Evolutionary conservation across 768 basidiomycete species (phyloP).

Genomic region (Lentinula detonsa): DNA sequence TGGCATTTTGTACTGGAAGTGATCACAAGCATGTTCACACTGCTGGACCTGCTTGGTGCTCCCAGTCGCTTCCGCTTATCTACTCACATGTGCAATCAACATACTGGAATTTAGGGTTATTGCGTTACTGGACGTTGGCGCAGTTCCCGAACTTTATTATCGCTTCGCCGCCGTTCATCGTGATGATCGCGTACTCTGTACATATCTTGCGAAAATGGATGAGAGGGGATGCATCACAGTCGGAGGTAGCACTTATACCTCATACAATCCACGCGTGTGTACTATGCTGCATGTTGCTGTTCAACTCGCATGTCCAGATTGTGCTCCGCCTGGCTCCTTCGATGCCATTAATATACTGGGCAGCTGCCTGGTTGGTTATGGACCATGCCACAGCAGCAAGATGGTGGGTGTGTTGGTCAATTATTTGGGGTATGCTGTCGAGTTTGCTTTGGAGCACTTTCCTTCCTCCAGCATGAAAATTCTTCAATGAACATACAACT

Average conservation of each 20-base stretch:
- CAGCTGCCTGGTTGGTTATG: slow-evolving; percentile 60
- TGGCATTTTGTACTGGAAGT: slow-evolving; percentile 49
- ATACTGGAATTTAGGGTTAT: slow-evolving; percentile 86
- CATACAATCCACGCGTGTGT: slow-evolving; percentile 71
- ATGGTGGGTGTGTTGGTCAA: slow-evolving; percentile 73
- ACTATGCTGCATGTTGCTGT: slow-evolving; percentile 57
- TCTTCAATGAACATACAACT: no score
- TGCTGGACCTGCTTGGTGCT: slow-evolving; percentile 53
- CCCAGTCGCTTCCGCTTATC: slow-evolving; percentile 50
- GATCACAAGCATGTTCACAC: neutral
- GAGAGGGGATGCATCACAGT: slow-evolving; percentile 23
- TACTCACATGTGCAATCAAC: slow-evolving; percentile 77
- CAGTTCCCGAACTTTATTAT: slow-evolving; percentile 90
- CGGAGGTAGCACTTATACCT: slow-evolving; percentile 44
- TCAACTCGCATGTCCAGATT: slow-evolving; percentile 86
- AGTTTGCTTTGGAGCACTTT: slow-evolving; percentile 79
- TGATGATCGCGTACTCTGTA: slow-evolving; percentile 37
- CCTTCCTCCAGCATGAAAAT: slow-evolving; percentile 78
- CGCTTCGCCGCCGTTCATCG: slow-evolving; percentile 60
- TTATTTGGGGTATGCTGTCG: slow-evolving; percentile 68
- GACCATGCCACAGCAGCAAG: slow-evolving; percentile 41
- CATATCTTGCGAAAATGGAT: slow-evolving; percentile 19
- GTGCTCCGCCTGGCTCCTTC: slow-evolving; percentile 69
- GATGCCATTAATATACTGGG: slow-evolving; percentile 84
- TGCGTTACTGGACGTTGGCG: slow-evolving; percentile 77